Evolutionary conservation across 768 basidiomycete species (phyloP), one percentile per base, ranked within the genome.

Genomic region (Collybia mongolica): DNA sequence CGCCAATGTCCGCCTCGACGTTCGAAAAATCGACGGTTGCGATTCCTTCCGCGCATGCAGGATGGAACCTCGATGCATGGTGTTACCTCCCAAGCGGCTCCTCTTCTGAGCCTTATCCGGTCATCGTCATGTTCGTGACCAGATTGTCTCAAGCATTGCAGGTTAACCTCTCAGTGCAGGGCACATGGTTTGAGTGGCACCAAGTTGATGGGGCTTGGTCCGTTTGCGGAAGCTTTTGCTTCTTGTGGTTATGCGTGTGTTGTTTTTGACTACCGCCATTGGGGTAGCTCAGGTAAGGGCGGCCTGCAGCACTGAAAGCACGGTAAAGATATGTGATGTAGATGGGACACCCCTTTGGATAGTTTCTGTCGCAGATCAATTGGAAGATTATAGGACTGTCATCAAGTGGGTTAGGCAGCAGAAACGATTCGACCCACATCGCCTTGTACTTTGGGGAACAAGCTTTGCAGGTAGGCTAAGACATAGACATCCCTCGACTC

Each of bases 211-310:
- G 57, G 60, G 12, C 61, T 71, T 8, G 49, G 50, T 2, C 42
- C 53, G 6, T 71, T 65, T 44, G 69, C 68, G 0, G 65, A 69
- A 38, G 53, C 53, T 15, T 71, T 70, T 44, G 58, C 64, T 5
- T 38, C 47, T 1, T 49, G 53, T 5, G 69, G 68, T 8, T 71
- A 71, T 40, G 70, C 63, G 0, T 66, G 56, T 42, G 44, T 71
- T 6, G 64, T 70, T 17, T 72, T 72, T 42, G 70, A 72, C 55
- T 72, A 71, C 49, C 64, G 71, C 11, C 60, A 68, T 9, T 72
- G 69, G 69, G 71, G 71, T 5, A 53, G 54, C 1, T 72, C 69
- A 19, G 68, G 69, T 66, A n/a, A 11, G 56, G 52, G 11, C 26
- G 1, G 1, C 19, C 17, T 9, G 14, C 41, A n/a, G 9, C 5